Conservation (phyloP, 208 protist genomes). For the Trypanosoma theileri region DNA sequence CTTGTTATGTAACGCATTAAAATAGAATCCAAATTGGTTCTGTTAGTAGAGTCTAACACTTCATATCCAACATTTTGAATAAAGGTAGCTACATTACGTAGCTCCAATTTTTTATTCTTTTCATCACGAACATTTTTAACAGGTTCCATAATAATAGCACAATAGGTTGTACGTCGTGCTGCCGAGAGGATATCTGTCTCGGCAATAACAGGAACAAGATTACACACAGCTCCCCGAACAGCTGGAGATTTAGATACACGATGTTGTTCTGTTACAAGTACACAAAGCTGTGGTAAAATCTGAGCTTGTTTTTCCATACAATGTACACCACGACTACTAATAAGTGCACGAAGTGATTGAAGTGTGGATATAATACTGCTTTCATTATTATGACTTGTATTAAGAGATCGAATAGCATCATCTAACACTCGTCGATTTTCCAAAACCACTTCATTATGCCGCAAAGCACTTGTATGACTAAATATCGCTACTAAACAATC, state of each 20-base stretch:
- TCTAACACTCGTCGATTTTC: constrained; percentile 82
- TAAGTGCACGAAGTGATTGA: constrained; percentile 70
- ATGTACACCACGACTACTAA: constrained; percentile 69
- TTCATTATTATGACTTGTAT: constrained; percentile 83
- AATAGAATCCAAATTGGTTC: constrained; percentile 87
- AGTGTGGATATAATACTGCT: constrained; percentile 73
- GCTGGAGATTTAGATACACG: constrained; percentile 73
- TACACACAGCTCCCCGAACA: constrained; percentile 78
- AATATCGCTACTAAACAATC: constrained; percentile 86
- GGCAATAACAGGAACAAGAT: constrained; percentile 87
- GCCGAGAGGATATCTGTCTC: constrained; percentile 66
- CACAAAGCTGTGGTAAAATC: constrained; percentile 71
- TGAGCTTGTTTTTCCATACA: constrained; percentile 71
- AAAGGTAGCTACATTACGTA: constrained; percentile 82
- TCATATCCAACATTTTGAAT: constrained; percentile 80
- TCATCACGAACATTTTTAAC: constrained; percentile 92
- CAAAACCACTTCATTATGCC: constrained; percentile 77
- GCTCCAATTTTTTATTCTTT: constrained; percentile 70
- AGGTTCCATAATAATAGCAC: constrained; percentile 89
- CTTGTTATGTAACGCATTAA: constrained; percentile 86
- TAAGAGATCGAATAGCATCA: constrained; percentile 74
- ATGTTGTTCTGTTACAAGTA: constrained; percentile 85
- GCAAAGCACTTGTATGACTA: constrained; percentile 60
- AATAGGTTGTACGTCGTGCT: constrained; percentile 72
- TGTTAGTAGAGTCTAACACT: constrained; percentile 78